A percentile compares a stretch with the other conserved stretches of the same genome.
Evolutionary conservation across 2,329 filamentous ascomycete species (phyloP).

Genomic region (Trichophyton simii): DNA sequence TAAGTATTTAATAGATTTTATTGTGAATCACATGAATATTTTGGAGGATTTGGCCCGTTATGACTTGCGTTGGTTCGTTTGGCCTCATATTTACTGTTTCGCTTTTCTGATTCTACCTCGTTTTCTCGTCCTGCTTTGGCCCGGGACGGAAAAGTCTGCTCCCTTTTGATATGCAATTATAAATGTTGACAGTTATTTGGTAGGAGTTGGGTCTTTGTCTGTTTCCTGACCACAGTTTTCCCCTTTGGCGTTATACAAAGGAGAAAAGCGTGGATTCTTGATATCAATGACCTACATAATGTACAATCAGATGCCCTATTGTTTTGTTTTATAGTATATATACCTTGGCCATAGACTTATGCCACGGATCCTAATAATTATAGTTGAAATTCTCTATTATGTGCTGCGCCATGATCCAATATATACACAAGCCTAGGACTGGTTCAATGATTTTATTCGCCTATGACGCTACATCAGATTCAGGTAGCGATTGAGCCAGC

Average conservation of each 20-base stretch:
- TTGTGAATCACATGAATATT: not conserved
- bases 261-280: not conserved
- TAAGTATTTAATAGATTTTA: slow-evolving; percentile 1
- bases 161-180: not conserved
- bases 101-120: not conserved
- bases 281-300: not conserved
- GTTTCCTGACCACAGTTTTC: not conserved
- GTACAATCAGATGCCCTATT: not conserved
- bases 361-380: not conserved
- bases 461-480: not conserved
- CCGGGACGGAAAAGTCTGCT: not conserved
- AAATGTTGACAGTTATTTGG: not conserved
- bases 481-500: not conserved
- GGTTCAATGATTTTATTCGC: not conserved
- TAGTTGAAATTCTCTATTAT: not conserved
- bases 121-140: not conserved
- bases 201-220: not conserved
- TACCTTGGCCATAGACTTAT: not conserved
- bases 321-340: not conserved
- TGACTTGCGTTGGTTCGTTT: not conserved
- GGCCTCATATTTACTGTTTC: not conserved
- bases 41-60: not conserved
- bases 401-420: too few species aligned
- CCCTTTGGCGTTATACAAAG: not conserved
- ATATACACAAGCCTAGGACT: too few species aligned